Evolutionary conservation across 495 filamentous ascomycete genomes (phyloP).

Genomic region (Neurospora sp.): DNA sequence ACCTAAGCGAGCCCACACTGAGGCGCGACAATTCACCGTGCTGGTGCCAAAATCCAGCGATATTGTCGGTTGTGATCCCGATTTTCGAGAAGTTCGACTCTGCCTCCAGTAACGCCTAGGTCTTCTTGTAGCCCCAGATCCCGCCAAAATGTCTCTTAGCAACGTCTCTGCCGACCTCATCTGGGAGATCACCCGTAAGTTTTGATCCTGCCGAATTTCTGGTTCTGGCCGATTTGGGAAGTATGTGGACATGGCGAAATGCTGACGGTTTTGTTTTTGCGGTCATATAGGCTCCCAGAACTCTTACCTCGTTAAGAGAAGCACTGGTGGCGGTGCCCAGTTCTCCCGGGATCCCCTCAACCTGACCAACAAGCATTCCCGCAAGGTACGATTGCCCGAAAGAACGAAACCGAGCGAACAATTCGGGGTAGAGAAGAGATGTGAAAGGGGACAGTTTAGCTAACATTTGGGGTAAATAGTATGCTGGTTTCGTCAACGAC

Average conservation of each 20-base stretch:
- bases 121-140: constrained; percentile 20
- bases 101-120: constrained; percentile 10
- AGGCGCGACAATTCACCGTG: constrained; percentile 15
- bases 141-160: constrained; percentile 37
- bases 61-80: not conserved
- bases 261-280: constrained; percentile 3
- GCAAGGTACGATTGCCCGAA: constrained; percentile 56
- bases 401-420: not conserved
- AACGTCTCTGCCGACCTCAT: constrained; percentile 78
- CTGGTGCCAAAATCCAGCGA: constrained; percentile 19
- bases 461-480: constrained; percentile 40
- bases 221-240: not conserved
- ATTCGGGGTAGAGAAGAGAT: not conserved
- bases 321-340: constrained; percentile 59
- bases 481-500: constrained; percentile 83
- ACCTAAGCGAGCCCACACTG: constrained; percentile 38
- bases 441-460: constrained; percentile 5
- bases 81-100: constrained; percentile 21
- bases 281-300: constrained; percentile 57
- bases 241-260: not conserved
- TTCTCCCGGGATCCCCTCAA: constrained; percentile 94
- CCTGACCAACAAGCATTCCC: constrained; percentile 75
- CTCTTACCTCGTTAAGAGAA: constrained; percentile 83
- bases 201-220: not conserved
- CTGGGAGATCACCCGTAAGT: constrained; percentile 86